These are phyloP conservation scores for Picea glauca DNA, from an alignment of 75 land plant genomes.

Conservation along the genomic window DNA sequence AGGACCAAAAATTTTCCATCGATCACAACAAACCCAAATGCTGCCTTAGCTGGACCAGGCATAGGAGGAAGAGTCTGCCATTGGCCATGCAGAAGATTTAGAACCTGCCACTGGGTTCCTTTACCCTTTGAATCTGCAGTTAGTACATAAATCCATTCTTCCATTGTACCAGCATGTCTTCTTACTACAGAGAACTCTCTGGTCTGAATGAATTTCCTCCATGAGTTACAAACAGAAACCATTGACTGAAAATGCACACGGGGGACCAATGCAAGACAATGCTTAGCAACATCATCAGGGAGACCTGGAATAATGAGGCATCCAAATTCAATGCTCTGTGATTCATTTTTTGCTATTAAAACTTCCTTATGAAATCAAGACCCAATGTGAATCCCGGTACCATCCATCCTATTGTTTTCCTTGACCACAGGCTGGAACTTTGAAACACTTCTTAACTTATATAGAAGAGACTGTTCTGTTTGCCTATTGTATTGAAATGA, in stretches of 20 bases:
- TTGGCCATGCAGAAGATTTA: not conserved
- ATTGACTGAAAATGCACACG: conserved; percentile 46
- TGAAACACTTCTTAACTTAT: too few relatives aligned
- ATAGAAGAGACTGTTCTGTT: too few relatives aligned
- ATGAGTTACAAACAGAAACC: conserved; percentile 65
- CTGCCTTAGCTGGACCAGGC: conserved; percentile 10
- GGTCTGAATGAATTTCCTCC: conserved; percentile 62
- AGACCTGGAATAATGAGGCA: conserved; percentile 58
- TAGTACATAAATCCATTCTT: conserved; percentile 70
- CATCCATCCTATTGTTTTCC: too few relatives aligned
- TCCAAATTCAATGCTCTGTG: too few relatives aligned
- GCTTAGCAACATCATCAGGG: conserved; percentile 78
- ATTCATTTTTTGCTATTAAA: too few relatives aligned
- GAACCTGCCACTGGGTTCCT: conserved; percentile 9
- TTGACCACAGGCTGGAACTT: too few relatives aligned
- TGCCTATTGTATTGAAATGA: too few relatives aligned
- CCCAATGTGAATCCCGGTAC: too few relatives aligned
- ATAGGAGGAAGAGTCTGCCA: conserved; percentile 11
- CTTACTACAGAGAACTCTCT: conserved; percentile 58
- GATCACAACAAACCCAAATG: conserved; percentile 6
- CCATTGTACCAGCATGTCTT: conserved; percentile 39
- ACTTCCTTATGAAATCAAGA: too few relatives aligned
- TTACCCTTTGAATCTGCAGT: conserved; percentile 31
- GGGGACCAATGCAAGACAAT: conserved; percentile 71
- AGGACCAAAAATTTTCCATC: conserved; percentile 3